Base-by-base conservation (phyloP, 2,329 filamentous ascomycete genomes). In the Fusarium sp. region DNA sequence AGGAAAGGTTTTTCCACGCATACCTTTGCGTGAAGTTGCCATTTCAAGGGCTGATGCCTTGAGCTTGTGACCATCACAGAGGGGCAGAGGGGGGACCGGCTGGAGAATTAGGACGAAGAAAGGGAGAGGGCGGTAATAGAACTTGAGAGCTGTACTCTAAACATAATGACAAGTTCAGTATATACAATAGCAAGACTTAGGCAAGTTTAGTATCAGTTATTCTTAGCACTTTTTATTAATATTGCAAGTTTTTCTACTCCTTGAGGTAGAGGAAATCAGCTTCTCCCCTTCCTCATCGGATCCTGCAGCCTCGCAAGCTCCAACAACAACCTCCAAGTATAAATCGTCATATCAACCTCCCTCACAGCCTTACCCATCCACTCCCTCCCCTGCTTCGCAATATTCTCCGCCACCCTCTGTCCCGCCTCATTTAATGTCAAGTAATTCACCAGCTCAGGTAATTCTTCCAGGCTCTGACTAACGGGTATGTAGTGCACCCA, bases 271-370 rank as follows among this genome's bases (percentile, higher is more conserved):
- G 3, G 6, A 20, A 2, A 4, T 36, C 13, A 48, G 30, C 5
- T n/a, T 54, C 15, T 8, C 24, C 42, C 42, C 28, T 3, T 26
- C 14, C 77, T 67, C 5, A 70, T 47, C 10, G 77, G 78, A 58
- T 86, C 83, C 65, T 82, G 80, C 13, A 86, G 48, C 54, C 85
- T 81, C 24, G 81, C 82, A 55, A 86, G 85, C 82, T 92, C 91
- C 30, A 92, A 75, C 73, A 92, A 69, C 65, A 92, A 76, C 55
- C 91, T 82, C 73, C 91, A 91, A 33, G 89, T 83, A 82, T 91
- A 91, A 5, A 89, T 83, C 33, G 86, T 84, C 74, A 90, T 85
- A 76, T 93, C 90, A 41, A 88, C 85, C 48, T 88, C 87, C 45
- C 90, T 78, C 38, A 92, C 74, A 16, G 86, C 86, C 72, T 82